These are phyloP conservation scores for Aureobasidium sp. DNA, from an alignment of 2,329 filamentous ascomycete genomes.

Conservation along the genomic window DNA sequence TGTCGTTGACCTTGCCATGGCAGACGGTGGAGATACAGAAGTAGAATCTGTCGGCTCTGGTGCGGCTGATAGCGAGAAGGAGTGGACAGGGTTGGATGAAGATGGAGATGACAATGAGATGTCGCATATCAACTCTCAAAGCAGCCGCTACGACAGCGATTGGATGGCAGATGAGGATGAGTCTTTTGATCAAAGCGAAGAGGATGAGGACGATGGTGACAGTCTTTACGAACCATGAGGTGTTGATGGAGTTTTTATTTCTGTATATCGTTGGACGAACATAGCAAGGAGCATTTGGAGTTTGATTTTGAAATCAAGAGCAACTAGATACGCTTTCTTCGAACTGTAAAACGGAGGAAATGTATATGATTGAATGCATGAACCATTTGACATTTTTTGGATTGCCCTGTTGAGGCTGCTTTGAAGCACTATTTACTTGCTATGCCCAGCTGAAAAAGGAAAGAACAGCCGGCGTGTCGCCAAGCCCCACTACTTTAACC, in stretches of 20 bases:
- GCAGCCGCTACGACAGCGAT: not conserved
- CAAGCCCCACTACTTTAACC: no score
- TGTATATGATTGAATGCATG: no score
- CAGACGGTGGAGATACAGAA: constrained; percentile 30
- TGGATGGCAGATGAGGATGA: constrained; percentile 1
- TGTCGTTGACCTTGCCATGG: constrained; percentile 26
- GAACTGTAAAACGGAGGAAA: not conserved
- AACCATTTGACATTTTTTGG: no score
- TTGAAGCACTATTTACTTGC: no score
- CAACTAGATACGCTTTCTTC: not conserved
- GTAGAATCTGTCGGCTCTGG: constrained; percentile 21
- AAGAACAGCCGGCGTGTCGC: no score
- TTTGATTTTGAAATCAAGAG: not conserved
- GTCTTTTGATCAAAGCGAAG: not conserved
- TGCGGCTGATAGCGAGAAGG: not conserved
- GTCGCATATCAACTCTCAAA: not conserved
- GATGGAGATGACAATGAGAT: not conserved
- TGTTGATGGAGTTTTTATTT: constrained; percentile 1
- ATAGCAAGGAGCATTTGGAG: not conserved
- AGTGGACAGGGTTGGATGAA: constrained; percentile 8
- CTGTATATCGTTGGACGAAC: not conserved
- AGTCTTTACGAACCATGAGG: constrained; percentile 12
- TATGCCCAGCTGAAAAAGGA: no score
- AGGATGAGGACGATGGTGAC: not conserved
- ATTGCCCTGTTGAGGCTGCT: no score